Conservation (phyloP, 441 rosid species). For the Erodium texanum region DNA sequence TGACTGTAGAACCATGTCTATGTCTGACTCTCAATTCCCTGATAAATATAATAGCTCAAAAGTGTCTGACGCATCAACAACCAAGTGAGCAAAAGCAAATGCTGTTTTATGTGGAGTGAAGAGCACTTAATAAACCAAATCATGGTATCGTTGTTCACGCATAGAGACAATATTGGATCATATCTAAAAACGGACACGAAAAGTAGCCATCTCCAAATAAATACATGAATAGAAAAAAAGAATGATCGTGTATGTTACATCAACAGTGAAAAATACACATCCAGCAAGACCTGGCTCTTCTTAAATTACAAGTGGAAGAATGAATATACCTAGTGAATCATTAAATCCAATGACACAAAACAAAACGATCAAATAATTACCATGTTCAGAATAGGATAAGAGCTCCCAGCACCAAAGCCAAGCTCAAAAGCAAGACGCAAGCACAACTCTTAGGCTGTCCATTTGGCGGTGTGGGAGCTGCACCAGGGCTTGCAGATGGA, state of each 20-base stretch:
- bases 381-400: slow-evolving; percentile 16
- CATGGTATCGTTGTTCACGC: no score
- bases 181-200: background rate
- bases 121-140: no score
- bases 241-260: background rate
- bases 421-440: slow-evolving; percentile 25
- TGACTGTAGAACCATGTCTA: no score
- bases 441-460: slow-evolving; percentile 39
- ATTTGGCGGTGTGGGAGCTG: slow-evolving; percentile 14
- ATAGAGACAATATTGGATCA: no score
- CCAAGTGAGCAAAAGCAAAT: no score
- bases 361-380: no score
- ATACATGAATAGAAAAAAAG: background rate
- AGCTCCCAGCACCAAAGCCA: slow-evolving; percentile 26
- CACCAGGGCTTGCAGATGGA: slow-evolving; percentile 6
- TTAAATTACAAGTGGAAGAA: background rate
- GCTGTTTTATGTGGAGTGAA: no score
- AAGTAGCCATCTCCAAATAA: background rate
- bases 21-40: no score
- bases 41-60: no score
- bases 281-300: background rate
- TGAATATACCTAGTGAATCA: background rate
- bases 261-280: background rate
- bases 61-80: no score
- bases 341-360: background rate